Percentiles rank a stretch among this genome's conserved stretches.
Conservation (phyloP, 345 rosid species). For the Leavenworthia alabamica region DNA sequence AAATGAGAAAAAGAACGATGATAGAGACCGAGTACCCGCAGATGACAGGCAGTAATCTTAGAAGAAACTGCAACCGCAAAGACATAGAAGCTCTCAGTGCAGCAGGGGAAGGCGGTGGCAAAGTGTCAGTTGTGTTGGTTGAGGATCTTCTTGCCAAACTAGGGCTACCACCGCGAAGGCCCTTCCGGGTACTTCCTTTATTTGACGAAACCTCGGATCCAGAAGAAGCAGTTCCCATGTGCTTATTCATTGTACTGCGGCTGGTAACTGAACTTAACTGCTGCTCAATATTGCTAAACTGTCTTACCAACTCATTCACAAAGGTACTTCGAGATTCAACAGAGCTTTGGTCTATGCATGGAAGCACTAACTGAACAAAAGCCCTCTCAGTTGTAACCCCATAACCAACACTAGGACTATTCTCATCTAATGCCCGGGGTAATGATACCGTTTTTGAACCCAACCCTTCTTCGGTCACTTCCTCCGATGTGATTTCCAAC, state of each 20-base stretch:
- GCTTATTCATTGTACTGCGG: conserved; percentile 58
- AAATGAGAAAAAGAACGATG: background rate
- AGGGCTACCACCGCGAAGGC: conserved; percentile 82
- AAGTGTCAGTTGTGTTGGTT: conserved; percentile 45
- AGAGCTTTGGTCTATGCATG: conserved; percentile 95
- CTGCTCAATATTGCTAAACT: conserved; percentile 75
- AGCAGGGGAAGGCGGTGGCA: conserved; percentile 62
- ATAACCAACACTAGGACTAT: conserved; percentile 31
- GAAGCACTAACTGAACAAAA: conserved; percentile 77
- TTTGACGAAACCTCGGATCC: conserved; percentile 61
- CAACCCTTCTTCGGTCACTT: conserved; percentile 67
- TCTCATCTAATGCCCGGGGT: conserved; percentile 42
- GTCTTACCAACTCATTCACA: conserved; percentile 90
- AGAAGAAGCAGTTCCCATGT: conserved; percentile 51
- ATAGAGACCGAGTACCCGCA: conserved; percentile 35
- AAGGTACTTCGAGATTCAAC: conserved; percentile 75
- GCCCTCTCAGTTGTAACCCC: conserved; percentile 75
- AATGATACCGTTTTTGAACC: conserved; percentile 46
- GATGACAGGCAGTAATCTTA: conserved; percentile 74
- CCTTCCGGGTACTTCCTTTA: conserved; percentile 66
- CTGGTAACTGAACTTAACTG: conserved; percentile 56
- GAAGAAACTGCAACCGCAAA: conserved; percentile 76
- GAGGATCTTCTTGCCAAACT: conserved; percentile 63
- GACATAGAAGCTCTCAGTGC: conserved; percentile 87
- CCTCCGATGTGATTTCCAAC: conserved; percentile 67